Evolutionary conservation across 2,329 filamentous ascomycete genomes (phyloP), one percentile per base, ranked within the genome.

Genomic region (Xylariaceae sp.): DNA sequence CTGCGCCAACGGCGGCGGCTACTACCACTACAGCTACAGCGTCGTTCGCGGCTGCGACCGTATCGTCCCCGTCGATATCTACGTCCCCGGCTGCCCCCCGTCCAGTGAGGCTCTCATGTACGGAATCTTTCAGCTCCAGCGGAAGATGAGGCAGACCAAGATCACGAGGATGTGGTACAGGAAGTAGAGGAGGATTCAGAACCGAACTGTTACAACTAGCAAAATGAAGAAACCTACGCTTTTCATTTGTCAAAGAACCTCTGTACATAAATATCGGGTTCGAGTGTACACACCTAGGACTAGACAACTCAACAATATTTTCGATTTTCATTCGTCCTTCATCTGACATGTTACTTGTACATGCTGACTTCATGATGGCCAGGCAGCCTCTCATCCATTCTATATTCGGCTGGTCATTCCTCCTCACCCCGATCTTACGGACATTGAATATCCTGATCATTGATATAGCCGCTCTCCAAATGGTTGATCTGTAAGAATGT

Each of bases 11-110:
- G 87, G 87, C 41, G 87, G 87, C 50, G 87, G 87, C 43, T 92
- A 92, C 72, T 91, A 92, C 67, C 87, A 92, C 69, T 91, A 92
- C 72, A 86, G 82, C 67, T 92, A 92, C 71, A 81, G 76, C 55
- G 86, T 90, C 34, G 81, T 84, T 36, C 76, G 86, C 45, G 86
- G 86, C 6, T 87, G 85, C 59, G 86, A 90, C 67, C 71, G 86
- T 43, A 82, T 91, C 62, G 80, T 89, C 22, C 86, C 86, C 4
- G 86, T 90, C 45, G 86, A 91, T 65, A 79, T 90, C 36, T 91
- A 89, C 64, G 85, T 90, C 3, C 86, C 86, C 20, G 86, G 86
- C 2, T 90, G 86, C 73, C 77, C 78, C 58, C 82, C 74, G 17
- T 77, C 79, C 10, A 71, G 68, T 47, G 79, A 82, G 65, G 79